Conservation (phyloP, 129 eudicot species). For the Sambucus nigra region DNA sequence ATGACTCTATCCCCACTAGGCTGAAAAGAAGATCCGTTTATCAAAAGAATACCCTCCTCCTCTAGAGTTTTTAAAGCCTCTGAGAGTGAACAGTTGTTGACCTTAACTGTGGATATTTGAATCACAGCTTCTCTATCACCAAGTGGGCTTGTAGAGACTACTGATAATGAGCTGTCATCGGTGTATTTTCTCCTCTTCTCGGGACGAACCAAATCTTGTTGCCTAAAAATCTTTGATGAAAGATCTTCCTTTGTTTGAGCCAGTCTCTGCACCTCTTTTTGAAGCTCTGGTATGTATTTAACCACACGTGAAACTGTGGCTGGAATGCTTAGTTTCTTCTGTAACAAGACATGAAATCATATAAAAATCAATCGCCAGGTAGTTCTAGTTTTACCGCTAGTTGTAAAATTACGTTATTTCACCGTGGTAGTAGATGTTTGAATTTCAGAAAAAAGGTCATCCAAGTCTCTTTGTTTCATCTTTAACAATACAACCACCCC, state of each 20-base stretch:
- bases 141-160: conserved; percentile 20
- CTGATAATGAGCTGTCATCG: conserved; percentile 7
- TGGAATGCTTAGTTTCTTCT: conserved; percentile 78
- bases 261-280: conserved; percentile 47
- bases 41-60: conserved; percentile 27
- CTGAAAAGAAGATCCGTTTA: conserved; percentile 29
- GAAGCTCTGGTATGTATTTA: conserved; percentile 68
- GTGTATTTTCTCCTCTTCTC: conserved; percentile 11
- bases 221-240: conserved; percentile 10
- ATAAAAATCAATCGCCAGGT: too few species aligned
- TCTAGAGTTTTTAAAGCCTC: conserved; percentile 27
- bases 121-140: conserved; percentile 32
- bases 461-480: too few species aligned
- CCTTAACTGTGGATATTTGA: conserved; percentile 26
- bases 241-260: conserved; percentile 35
- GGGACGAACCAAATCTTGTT: not conserved
- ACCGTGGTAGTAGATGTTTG: too few species aligned
- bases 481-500: too few species aligned
- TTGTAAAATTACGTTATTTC: too few species aligned
- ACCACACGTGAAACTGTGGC: conserved; percentile 48
- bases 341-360: too few species aligned
- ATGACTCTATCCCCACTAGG: conserved; percentile 20
- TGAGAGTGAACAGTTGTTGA: conserved; percentile 12
- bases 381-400: too few species aligned
- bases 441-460: too few species aligned